Evolutionary conservation across 352 stramenopile genomes (phyloP).

Genomic region (Globisporangium acanthophoron): DNA sequence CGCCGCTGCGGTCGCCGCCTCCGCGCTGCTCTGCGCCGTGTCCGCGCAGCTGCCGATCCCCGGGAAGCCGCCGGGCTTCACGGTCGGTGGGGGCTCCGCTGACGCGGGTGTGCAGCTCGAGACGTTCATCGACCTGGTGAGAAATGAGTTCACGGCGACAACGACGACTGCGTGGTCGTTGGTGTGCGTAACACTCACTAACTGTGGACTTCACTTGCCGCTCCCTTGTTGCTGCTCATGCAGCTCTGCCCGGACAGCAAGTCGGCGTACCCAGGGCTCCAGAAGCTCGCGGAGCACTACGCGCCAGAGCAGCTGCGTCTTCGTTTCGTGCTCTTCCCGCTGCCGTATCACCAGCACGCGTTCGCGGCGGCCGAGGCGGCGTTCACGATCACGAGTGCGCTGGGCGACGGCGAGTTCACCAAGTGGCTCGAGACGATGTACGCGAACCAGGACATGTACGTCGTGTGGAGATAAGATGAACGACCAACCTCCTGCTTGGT

Average conservation of each 20-base stretch:
- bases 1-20: constrained; percentile 8
- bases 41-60: constrained; percentile 58
- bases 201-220: no score
- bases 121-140: constrained; percentile 76
- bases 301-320: constrained; percentile 50
- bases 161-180: no score
- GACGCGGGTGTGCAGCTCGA: constrained; percentile 72
- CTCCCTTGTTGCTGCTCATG: neutral
- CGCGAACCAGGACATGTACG: constrained; percentile 68
- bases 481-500: neutral
- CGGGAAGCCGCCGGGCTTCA: constrained; percentile 55
- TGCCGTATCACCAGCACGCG: constrained; percentile 76
- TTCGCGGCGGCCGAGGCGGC: constrained; percentile 57
- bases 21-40: constrained; percentile 6
- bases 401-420: constrained; percentile 54
- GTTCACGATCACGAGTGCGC: constrained; percentile 55
- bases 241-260: constrained; percentile 77
- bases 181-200: no score
- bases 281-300: constrained; percentile 55
- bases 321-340: constrained; percentile 66
- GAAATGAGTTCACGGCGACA: neutral
- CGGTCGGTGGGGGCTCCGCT: constrained; percentile 37
- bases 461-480: neutral
- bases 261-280: constrained; percentile 57
- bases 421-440: constrained; percentile 79